Base-by-base conservation (phyloP, 106 monocot species). In the Dendrobium catenatum region DNA sequence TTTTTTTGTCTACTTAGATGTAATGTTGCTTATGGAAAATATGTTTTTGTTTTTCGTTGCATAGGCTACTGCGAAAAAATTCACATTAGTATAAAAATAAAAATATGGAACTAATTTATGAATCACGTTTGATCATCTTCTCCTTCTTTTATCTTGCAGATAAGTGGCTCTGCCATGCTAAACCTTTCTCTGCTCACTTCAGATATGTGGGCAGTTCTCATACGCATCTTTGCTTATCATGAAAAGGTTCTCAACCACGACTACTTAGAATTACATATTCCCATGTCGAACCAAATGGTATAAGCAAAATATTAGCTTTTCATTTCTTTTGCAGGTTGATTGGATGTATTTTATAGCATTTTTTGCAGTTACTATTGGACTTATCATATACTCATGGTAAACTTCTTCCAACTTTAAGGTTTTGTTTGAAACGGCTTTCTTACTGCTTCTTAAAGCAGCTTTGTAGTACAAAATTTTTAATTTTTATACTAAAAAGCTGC, bases 191-290 rank as follows among this genome's bases (percentile, higher is more conserved):
- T 97, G 77, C 89, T 97, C 22, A 94, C 94, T 67, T 94, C 96
- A 20, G 96, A 97, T 77, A 92, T 94, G 96, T 97, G 96, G 96
- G 90, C 92, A 61, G 90, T 97, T 79, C 84, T 97, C 17, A 94
- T 97, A 40, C 94, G 96, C 47, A 89, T 90, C 4, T 94, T 97
- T 85, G 96, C 94, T 4, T 97, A 97, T 84, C 89, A 92, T 59
- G 90, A 97, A 75, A 90, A 86, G 96, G 96, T 97, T 54, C 5
- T 58, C 19, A 41, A 59, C 11, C n/a, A 44, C 22, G 3, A 44
- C 59, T 67, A 68, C 5, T 44, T 26, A 44, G 10, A 44, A 79
- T 9, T 51, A 43, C 15, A 20, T 20, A 5, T 44, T 49, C 18
- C 7, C 43, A 24, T 18, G 48, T 41, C 46, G 16, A 68, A 48